These are phyloP conservation scores for Metschnikowia sp. DNA, from an alignment of 805 yeast species.

Conservation along the genomic window DNA sequence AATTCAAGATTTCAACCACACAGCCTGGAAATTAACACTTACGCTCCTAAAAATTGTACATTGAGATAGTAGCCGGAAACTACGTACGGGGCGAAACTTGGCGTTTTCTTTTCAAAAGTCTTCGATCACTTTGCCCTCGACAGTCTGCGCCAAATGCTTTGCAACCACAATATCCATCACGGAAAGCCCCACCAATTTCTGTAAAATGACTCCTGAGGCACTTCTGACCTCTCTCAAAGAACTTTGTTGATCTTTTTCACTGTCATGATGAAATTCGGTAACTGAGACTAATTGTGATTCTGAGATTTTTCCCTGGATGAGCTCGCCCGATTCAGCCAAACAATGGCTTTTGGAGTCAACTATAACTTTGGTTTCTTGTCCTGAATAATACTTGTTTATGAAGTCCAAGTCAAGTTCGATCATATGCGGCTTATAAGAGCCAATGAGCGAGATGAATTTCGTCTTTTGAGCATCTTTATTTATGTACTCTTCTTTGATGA, in stretches of 20 bases:
- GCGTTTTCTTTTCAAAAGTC: constrained; percentile 1
- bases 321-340: constrained; percentile 61
- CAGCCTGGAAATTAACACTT: too few species aligned
- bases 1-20: too few species aligned
- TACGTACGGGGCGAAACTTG: background rate
- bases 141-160: constrained; percentile 31
- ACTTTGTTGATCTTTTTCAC: constrained; percentile 2
- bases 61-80: too few species aligned
- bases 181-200: constrained; percentile 60
- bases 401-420: constrained; percentile 51
- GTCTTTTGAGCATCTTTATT: constrained; percentile 24
- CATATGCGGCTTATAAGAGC: constrained; percentile 68
- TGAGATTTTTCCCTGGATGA: constrained; percentile 44
- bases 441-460: constrained; percentile 55
- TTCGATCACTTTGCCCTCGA: constrained; percentile 12
- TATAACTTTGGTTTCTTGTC: constrained; percentile 40
- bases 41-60: too few species aligned
- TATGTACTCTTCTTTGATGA: constrained; percentile 33
- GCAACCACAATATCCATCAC: constrained; percentile 63
- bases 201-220: constrained; percentile 36
- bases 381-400: constrained; percentile 29
- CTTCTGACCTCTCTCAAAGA: constrained; percentile 7
- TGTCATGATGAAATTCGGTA: constrained; percentile 28
- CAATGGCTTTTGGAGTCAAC: constrained; percentile 61
- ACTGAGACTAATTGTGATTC: constrained; percentile 45